Evolutionary conservation across 176 grass and related monocot genomes (phyloP), one percentile per base, ranked within the genome.

Genomic region (Themeda triandra): DNA sequence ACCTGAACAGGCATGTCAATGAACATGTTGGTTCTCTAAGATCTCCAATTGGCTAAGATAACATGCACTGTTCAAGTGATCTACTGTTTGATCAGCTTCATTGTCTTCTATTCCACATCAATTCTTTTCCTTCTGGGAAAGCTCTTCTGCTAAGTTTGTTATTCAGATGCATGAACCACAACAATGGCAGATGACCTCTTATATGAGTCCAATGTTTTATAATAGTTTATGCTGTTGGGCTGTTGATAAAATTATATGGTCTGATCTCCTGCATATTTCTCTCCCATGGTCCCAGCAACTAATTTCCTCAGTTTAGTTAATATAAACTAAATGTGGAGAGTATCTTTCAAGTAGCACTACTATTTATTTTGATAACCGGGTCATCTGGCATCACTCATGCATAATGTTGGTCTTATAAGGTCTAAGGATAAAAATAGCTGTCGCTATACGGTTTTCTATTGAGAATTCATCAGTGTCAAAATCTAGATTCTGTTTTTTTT

Each of bases 161-260:
- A 27, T 46, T 71, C 78, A 19, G 14, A 74, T 56, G 10, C 24
- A 28, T 88, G 46, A 88, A 66, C 33, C 25, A 66, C 15, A 62
- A 56, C 78, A 86, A 51, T 81, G 53, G 69, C 31, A 51, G 11
- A 25, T 41, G 30, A 65, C 29, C 62, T 85, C 30, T 53, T 76
- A 41, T 60, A 63, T 42, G 8, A 54, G 24, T 69, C 15, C 48
- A 77, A 3, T 65, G 46, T 49, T 59, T 66, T 30, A 63, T 8
- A 66, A 81, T 78, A 58, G 42, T 86, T 81, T 46, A 33, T 71
- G 41, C 1, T 37, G 33, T 45, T 86, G 63, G 70, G 53, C 14
- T 51, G 62, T 66, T 53, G 65, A n/a, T n/a, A n/a, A 86, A 90
- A n/a, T 60, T 67, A 45, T 77, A 15, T 67, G 24, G n/a, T 77